phyloP scores from a whole-genome alignment of 2,329 filamentous ascomycete genomes.

The Fusarium sp. region DNA sequence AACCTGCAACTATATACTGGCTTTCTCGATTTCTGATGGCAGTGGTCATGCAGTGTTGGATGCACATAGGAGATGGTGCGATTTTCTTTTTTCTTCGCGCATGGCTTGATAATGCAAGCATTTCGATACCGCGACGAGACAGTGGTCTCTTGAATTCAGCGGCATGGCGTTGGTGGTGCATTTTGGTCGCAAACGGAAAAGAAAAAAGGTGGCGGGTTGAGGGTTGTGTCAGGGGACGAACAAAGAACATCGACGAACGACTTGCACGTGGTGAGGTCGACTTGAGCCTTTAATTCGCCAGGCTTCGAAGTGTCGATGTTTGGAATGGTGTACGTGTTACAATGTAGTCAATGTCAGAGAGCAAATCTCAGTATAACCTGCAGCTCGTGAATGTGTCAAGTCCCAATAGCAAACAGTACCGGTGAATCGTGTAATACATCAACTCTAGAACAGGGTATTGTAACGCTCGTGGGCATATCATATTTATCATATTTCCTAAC shows the following conservation, averaged over 20 bases:
- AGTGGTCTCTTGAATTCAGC: slow-evolving; percentile 40
- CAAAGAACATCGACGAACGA: not conserved
- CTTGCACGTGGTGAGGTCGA: not conserved
- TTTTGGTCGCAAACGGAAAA: slow-evolving; percentile 31
- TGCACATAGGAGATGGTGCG: slow-evolving; percentile 2
- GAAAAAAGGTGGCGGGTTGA: slow-evolving; percentile 9
- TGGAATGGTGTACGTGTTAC: slow-evolving; percentile 19
- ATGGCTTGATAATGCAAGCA: slow-evolving; percentile 22
- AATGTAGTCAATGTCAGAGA: slow-evolving; percentile 22
- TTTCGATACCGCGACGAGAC: slow-evolving; percentile 43
- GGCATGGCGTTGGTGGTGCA: slow-evolving; percentile 46
- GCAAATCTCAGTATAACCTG: not conserved
- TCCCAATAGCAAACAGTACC: too few relatives aligned
- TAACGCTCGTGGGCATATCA: not conserved
- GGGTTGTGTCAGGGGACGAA: not conserved
- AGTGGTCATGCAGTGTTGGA: not conserved
- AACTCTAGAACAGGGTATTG: not conserved
- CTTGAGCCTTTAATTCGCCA: not conserved
- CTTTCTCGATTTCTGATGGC: not conserved
- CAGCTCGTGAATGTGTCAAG: not conserved
- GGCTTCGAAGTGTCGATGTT: not conserved
- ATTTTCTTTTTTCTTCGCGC: slow-evolving; percentile 25
- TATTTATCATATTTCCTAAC: not conserved
- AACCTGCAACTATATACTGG: not conserved
- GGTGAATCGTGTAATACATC: not conserved